These are phyloP conservation scores for Jatropha curcas DNA, from an alignment of 345 rosid species.

Conservation along the genomic window DNA sequence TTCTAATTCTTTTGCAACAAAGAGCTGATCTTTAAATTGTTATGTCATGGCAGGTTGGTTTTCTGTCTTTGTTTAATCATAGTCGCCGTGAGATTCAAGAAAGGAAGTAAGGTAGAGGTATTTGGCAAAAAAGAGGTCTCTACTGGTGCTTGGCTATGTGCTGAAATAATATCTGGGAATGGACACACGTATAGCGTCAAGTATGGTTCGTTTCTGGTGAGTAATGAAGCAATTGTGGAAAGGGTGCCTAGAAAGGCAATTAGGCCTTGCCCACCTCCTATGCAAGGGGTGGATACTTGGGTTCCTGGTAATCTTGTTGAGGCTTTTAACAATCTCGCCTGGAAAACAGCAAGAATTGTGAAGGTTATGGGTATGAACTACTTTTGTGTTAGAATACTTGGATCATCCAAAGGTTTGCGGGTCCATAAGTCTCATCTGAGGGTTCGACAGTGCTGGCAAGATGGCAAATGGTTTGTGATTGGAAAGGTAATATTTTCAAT, in stretches of 20 bases:
- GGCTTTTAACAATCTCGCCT: constrained; percentile 46
- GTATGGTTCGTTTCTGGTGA: constrained; percentile 26
- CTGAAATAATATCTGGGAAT: constrained; percentile 56
- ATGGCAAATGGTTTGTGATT: constrained; percentile 49
- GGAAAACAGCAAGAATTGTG: constrained; percentile 54
- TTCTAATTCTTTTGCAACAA: neutral
- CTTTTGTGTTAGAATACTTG: constrained; percentile 50
- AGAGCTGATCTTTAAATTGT: neutral
- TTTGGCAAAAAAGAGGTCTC: constrained; percentile 42
- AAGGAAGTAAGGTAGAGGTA: constrained; percentile 65
- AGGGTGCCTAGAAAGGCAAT: constrained; percentile 57
- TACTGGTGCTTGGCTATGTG: constrained; percentile 56
- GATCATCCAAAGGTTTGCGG: constrained; percentile 26
- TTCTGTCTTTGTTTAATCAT: neutral
- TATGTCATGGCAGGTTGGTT: constrained; percentile 6
- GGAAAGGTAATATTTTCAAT: constrained; percentile 32
- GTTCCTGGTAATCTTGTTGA: constrained; percentile 59
- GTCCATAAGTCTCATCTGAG: constrained; percentile 47
- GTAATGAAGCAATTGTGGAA: constrained; percentile 23
- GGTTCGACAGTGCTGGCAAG: constrained; percentile 59
- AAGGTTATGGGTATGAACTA: constrained; percentile 27
- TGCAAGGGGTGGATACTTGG: constrained; percentile 37
- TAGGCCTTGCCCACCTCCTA: constrained; percentile 59
- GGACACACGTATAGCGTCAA: constrained; percentile 53
- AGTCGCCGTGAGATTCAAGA: constrained; percentile 56